A percentile compares a stretch with the other conserved stretches of the same genome.
phyloP scores from a whole-genome alignment of 805 yeast species.

The Tetrapisispora arboricola region DNA sequence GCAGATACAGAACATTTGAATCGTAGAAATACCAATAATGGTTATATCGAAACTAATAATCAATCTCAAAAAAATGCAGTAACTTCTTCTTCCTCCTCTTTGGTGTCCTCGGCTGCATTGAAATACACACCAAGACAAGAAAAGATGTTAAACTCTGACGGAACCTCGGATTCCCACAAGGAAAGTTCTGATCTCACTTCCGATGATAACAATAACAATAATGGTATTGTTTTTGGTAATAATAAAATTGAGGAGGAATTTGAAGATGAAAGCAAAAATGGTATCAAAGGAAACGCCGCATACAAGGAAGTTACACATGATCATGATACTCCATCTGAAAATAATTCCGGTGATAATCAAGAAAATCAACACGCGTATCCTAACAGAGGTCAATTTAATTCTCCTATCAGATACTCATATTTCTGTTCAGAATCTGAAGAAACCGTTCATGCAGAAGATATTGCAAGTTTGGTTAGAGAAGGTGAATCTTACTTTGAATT shows the following conservation, averaged over 20 bases:
- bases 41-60: too few relatives aligned
- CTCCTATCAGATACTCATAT: constrained; percentile 75
- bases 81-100: constrained; percentile 25
- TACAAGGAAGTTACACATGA: background rate
- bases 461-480: constrained; percentile 62
- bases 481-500: constrained; percentile 58
- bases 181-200: background rate
- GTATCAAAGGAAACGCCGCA: constrained; percentile 1
- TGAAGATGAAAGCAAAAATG: constrained; percentile 1
- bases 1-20: background rate
- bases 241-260: constrained; percentile 30
- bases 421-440: constrained; percentile 75
- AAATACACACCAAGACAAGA: constrained; percentile 46
- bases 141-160: background rate
- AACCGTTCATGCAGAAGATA: constrained; percentile 82
- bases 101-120: constrained; percentile 46
- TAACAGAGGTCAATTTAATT: constrained; percentile 10
- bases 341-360: background rate
- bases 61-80: constrained; percentile 2
- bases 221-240: constrained; percentile 33
- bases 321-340: background rate
- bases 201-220: background rate
- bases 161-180: constrained; percentile 2
- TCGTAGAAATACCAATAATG: too few relatives aligned
- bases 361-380: background rate